These are phyloP conservation scores for Ottelia alismoides DNA, from an alignment of 106 monocot species.

Conservation along the genomic window DNA sequence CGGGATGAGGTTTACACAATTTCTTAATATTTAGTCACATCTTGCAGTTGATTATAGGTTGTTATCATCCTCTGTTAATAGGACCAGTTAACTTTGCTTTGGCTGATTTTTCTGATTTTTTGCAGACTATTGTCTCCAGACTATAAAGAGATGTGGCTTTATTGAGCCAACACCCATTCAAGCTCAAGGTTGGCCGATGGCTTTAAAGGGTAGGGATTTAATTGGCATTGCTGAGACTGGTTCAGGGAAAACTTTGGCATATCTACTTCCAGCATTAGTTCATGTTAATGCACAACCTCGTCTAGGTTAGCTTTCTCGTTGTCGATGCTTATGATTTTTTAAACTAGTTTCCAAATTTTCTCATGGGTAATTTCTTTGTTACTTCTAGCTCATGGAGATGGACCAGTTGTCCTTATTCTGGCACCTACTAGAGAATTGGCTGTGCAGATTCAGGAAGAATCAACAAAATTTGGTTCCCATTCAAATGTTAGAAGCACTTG, in stretches of 20 bases:
- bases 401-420: slow-evolving; percentile 70
- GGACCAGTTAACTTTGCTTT: too few species aligned
- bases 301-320: slow-evolving; percentile 60
- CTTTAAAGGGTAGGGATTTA: slow-evolving; percentile 87
- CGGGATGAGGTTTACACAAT: too few species aligned
- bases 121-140: slow-evolving; percentile 66
- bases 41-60: too few species aligned
- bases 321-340: too few species aligned
- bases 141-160: slow-evolving; percentile 55
- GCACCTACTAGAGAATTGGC: slow-evolving; percentile 97
- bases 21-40: too few species aligned
- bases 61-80: too few species aligned
- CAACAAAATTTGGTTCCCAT: slow-evolving; percentile 67
- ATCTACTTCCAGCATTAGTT: slow-evolving; percentile 82
- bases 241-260: slow-evolving; percentile 92
- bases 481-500: slow-evolving; percentile 75
- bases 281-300: slow-evolving; percentile 90
- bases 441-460: slow-evolving; percentile 97
- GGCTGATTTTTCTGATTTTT: too few species aligned
- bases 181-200: slow-evolving; percentile 98
- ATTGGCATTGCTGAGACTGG: slow-evolving; percentile 96
- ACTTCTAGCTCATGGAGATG: slow-evolving; percentile 68
- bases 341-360: too few species aligned
- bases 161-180: slow-evolving; percentile 94
- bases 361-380: too few species aligned